Evolutionary conservation across 805 yeast species (phyloP).

Genomic region (Clavispora fructus): DNA sequence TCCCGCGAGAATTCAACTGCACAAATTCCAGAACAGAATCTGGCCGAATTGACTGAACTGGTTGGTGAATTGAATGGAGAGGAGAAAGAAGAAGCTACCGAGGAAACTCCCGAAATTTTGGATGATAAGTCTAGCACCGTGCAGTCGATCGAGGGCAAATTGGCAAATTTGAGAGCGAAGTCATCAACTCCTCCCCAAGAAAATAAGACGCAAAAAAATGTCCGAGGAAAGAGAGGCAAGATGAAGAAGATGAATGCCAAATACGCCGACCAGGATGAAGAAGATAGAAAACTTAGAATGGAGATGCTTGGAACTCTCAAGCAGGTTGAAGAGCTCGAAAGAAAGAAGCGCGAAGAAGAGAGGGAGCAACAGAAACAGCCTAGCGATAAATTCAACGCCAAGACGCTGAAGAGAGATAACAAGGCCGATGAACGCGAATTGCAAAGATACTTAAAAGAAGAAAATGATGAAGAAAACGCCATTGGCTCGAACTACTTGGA

Average conservation of each 20-base stretch:
- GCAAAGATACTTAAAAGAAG: slow-evolving; percentile 37
- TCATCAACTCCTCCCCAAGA: slow-evolving; percentile 1
- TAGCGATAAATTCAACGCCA: slow-evolving; percentile 17
- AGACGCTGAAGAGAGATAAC: slow-evolving; percentile 39
- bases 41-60: neutral
- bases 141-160: slow-evolving; percentile 1
- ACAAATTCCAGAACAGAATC: neutral
- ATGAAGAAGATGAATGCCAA: slow-evolving; percentile 76
- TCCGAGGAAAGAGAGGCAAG: slow-evolving; percentile 79
- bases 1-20: neutral
- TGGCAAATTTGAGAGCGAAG: slow-evolving; percentile 7
- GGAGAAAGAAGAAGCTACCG: neutral
- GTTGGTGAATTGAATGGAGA: neutral
- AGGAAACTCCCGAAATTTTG: neutral
- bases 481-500: slow-evolving; percentile 30
- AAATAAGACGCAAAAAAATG: slow-evolving; percentile 36
- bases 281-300: slow-evolving; percentile 71
- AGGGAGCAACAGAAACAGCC: slow-evolving; percentile 22
- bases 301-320: slow-evolving; percentile 81
- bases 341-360: slow-evolving; percentile 16
- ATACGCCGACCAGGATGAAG: slow-evolving; percentile 89
- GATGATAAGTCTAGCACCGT: neutral
- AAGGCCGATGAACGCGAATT: slow-evolving; percentile 42
- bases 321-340: slow-evolving; percentile 34
- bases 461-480: slow-evolving; percentile 28